Conservation (phyloP, 306 rosid genomes). For the Castanea crenata region DNA sequence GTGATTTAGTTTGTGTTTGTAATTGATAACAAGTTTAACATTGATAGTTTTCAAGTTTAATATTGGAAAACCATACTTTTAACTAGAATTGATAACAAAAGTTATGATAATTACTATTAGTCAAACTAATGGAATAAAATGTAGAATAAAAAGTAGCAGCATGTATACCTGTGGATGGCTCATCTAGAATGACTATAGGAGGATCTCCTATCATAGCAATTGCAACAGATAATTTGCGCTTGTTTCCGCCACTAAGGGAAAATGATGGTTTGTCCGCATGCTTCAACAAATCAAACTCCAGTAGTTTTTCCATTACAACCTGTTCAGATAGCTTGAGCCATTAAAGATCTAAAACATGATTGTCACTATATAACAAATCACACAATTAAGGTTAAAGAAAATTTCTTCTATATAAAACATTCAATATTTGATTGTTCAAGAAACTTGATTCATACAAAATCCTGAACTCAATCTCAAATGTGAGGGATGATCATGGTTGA, state of each 20-base stretch:
- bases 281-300: slow-evolving; percentile 87
- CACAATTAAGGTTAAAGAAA: neutral
- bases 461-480: neutral
- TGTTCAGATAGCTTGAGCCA: slow-evolving; percentile 43
- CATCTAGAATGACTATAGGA: slow-evolving; percentile 94
- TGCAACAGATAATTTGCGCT: slow-evolving; percentile 92
- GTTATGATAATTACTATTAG: neutral
- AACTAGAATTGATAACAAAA: neutral
- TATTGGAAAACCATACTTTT: no score
- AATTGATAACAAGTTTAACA: no score
- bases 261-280: slow-evolving; percentile 87
- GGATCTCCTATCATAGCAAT: slow-evolving; percentile 98
- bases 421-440: neutral
- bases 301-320: slow-evolving; percentile 86
- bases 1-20: no score
- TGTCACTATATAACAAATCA: neutral
- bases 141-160: neutral
- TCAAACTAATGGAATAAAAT: neutral
- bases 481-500: no score
- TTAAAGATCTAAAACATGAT: slow-evolving; percentile 19
- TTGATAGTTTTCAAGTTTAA: no score
- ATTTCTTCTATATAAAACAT: neutral
- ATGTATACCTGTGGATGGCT: slow-evolving; percentile 83
- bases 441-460: neutral
- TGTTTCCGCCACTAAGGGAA: slow-evolving; percentile 96